Conservation (phyloP, 2,329 filamentous ascomycete species). For the Byssoonygena ceratinophila region DNA sequence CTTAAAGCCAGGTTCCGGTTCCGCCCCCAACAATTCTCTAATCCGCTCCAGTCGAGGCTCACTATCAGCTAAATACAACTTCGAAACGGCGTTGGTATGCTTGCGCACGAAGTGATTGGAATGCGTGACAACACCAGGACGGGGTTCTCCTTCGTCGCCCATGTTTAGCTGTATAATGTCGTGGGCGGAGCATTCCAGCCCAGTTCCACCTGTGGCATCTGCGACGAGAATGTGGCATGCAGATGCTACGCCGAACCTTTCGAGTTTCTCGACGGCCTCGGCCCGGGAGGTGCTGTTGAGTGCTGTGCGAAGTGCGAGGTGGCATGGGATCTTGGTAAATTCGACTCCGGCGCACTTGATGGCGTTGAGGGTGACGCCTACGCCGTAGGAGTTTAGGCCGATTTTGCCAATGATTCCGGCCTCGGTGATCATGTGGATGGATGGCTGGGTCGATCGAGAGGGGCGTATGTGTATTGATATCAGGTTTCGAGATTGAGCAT, state of each 20-base stretch:
- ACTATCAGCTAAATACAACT: constrained; percentile 20
- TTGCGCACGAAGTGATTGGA: constrained; percentile 26
- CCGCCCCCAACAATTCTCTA: constrained; percentile 19
- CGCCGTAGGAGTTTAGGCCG: constrained; percentile 44
- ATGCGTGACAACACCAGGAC: constrained; percentile 19
- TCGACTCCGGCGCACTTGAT: constrained; percentile 44
- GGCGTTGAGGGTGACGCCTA: constrained; percentile 49
- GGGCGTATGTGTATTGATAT: constrained; percentile 39
- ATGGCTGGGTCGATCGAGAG: constrained; percentile 28
- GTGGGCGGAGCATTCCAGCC: constrained; percentile 40
- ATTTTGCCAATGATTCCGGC: constrained; percentile 51
- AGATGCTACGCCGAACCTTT: constrained; percentile 41
- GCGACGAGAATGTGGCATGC: constrained; percentile 47
- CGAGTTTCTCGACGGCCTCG: constrained; percentile 38
- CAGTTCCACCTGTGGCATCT: constrained; percentile 31
- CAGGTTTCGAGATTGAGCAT: constrained; percentile 40
- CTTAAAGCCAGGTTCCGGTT: constrained; percentile 15
- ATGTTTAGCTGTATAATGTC: constrained; percentile 18
- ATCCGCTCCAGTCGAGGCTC: constrained; percentile 23
- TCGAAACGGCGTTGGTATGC: constrained; percentile 17
- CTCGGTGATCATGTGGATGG: constrained; percentile 47
- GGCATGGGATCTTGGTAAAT: constrained; percentile 40
- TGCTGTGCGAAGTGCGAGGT: constrained; percentile 45
- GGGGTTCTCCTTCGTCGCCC: constrained; percentile 12
- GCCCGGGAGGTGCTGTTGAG: constrained; percentile 39